Evolutionary conservation across 2,329 filamentous ascomycete genomes (phyloP), one percentile per base, ranked within the genome.

Genomic region (Fusarium napiforme): DNA sequence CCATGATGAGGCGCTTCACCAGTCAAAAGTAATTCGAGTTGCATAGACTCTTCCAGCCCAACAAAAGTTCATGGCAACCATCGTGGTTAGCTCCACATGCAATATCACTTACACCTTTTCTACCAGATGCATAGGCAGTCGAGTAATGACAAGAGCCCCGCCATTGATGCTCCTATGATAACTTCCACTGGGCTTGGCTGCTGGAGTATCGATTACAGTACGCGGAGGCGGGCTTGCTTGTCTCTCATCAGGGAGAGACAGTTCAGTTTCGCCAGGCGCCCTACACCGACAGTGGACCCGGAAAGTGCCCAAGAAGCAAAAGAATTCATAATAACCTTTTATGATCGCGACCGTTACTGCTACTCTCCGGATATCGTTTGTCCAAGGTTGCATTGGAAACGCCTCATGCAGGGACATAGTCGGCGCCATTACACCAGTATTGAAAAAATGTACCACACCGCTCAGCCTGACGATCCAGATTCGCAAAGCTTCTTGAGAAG

Each of bases 321-420:
- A 58, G 42, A 40, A 28, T 47, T 39, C 67, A 61, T 55, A 46
- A 59, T 60, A 46, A 46, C 42, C 45, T 50, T 30, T 28, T 30
- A 45, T 34, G 39, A 45, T 28, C 36, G 21, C 59, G 30, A 49
- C 53, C 43, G 46, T 63, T 72, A 23, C 49, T 67, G 19, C 36
- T 53, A 56, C 42, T 59, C 32, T 49, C 34, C 40, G 26, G 43
- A 36, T 46, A 60, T 50, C 49, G 42, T 21, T 60, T 45, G 34
- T 64, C 47, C 46, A 57, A 69, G 59, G 71, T 74, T 69, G 43
- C 62, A 74, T 42, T 40, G 50, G 50, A 43, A 55, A 43, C 67
- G 36, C 60, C 56, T 72, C 56, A 74, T 74, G 71, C 71, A 74
- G 67, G 71, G 71, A 74, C 71, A 72, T 65, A 60, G 26, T 46